Evolutionary conservation across 106 monocot species (phyloP).

Genomic region (Acorus calamus): DNA sequence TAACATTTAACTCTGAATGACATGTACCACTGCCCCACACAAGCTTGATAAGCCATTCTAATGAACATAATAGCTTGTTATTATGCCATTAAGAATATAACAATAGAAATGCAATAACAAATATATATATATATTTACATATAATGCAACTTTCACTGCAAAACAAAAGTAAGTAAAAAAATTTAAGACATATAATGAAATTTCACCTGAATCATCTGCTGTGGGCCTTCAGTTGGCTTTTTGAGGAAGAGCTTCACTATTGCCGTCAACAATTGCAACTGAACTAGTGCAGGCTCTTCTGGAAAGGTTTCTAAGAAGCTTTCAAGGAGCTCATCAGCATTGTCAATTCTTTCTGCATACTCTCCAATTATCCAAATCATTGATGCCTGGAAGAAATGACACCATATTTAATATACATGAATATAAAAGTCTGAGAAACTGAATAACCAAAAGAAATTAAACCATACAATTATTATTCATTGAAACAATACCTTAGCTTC

Average conservation of each 20-base stretch:
- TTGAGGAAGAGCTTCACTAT: constrained; percentile 99
- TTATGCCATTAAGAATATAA: no score
- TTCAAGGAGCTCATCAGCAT: constrained; percentile 98
- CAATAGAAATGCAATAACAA: no score
- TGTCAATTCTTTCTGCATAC: constrained; percentile 99
- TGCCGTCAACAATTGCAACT: constrained; percentile 89
- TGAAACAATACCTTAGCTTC: constrained; percentile 78
- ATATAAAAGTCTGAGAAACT: no score
- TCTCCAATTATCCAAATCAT: constrained; percentile 99
- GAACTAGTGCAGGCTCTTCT: constrained; percentile 91
- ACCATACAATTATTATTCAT: not conserved
- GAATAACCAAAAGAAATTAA: constrained; percentile 1
- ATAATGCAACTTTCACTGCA: no score
- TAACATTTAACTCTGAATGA: no score
- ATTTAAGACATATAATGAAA: not conserved
- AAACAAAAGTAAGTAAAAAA: not conserved
- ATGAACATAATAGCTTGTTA: no score
- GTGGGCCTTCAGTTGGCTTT: constrained; percentile 98
- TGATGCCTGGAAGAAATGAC: constrained; percentile 58
- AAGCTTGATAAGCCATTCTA: no score
- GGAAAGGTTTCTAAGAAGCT: constrained; percentile 95
- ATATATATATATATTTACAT: no score
- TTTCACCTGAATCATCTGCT: constrained; percentile 98
- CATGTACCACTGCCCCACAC: no score
- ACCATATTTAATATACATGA: no score